Base-by-base conservation (phyloP, 345 rosid species). In the Laguncularia racemosa region DNA sequence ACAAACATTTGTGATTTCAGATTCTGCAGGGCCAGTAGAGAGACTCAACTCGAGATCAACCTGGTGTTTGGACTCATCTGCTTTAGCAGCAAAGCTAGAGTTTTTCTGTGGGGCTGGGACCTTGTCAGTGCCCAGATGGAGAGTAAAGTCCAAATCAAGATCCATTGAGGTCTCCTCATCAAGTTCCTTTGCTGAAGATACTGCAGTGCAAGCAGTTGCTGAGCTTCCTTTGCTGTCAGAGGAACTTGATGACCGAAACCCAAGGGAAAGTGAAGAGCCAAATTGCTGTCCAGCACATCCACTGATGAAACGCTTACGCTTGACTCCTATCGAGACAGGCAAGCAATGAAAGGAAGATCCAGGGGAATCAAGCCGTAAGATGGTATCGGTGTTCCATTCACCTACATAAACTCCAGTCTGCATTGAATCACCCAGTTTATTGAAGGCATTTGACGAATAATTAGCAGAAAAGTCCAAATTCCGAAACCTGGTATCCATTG, bases 181-280 rank as follows among this genome's bases (percentile, higher is more conserved):
- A 48, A 75, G 80, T 81, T 82, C 95, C 81, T 82, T 95, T 48
- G 89, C 80, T 13, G 96, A 84, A 56, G 96, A 88, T 63, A 76
- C 67, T 44, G 79, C 69, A 46, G 87, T 81, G 71, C 84, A 81
- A 69, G 78, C 90, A 67, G 95, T 85, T 56, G 81, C 83, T 0
- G 95, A 83, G 74, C 97, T 89, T 53, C 82, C 97, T 74, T 84
- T 88, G 69, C 93, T 88, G 63, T 95, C 95, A 14, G 99, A 90
- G 52, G 99, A 90, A 71, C 95, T 87, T 11, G 88, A 60, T n/a
- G 90, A 64, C 43, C 73, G 78, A 45, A 95, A 73, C 67, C 93
- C 83, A 47, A 95, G 93, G 46, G 85, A 82, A 60, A 93, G 77
- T 12, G 84, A 75, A 50, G 95, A 77, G 65, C 82, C 96, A 76